Conservation (phyloP, 2,329 filamentous ascomycete species). For the Fusarium fracticaudum region DNA sequence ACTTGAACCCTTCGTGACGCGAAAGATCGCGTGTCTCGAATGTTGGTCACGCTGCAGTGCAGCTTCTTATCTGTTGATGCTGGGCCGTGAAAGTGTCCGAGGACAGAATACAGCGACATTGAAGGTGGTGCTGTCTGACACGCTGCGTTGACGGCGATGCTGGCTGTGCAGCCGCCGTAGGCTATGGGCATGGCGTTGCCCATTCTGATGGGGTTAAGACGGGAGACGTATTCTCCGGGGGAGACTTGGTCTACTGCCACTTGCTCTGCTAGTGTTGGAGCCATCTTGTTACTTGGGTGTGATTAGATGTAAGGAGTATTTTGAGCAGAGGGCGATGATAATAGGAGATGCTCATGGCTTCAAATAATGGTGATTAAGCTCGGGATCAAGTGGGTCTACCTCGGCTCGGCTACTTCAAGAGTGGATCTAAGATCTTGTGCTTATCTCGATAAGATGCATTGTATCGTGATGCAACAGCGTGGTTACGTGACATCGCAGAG, state of each 20-base stretch:
- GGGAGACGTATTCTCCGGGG: conserved; percentile 41
- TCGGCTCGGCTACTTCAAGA: background rate
- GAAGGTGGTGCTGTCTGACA: conserved; percentile 47
- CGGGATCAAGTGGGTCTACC: conserved; percentile 2
- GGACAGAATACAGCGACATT: conserved; percentile 56
- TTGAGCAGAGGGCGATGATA: background rate
- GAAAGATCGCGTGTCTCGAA: conserved; percentile 58
- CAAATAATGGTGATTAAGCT: background rate
- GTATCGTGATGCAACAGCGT: background rate
- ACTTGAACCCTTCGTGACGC: conserved; percentile 58
- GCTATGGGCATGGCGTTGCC: conserved; percentile 50
- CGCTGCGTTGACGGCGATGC: conserved; percentile 54
- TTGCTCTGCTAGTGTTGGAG: conserved; percentile 24
- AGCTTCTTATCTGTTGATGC: conserved; percentile 53
- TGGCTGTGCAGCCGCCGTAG: conserved; percentile 57
- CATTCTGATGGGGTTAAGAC: conserved; percentile 42
- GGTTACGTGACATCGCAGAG: background rate
- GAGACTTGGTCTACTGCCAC: conserved; percentile 35
- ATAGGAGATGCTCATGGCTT: background rate
- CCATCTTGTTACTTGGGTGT: background rate
- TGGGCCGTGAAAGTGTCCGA: conserved; percentile 59
- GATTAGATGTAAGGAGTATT: background rate
- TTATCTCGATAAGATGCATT: background rate
- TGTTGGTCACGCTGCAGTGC: conserved; percentile 47
- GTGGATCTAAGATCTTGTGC: background rate